Percentiles rank a stretch among this genome's conserved stretches.
Evolutionary conservation across 2,329 filamentous ascomycete species (phyloP).

Genomic region (Bipolaris bicolor): DNA sequence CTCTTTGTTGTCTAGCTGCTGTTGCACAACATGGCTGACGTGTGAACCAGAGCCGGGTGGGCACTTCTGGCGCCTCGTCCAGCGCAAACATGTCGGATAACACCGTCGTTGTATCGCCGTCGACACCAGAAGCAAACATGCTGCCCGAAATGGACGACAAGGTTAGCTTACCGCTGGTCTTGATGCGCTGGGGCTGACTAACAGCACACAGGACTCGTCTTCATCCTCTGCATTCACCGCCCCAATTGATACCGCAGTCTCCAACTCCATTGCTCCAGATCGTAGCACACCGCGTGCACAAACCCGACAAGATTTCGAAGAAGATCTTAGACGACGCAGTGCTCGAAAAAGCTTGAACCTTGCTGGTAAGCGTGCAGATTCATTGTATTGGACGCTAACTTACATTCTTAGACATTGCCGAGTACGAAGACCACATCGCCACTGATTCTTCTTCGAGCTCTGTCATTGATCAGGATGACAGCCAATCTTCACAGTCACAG

Average conservation of each 20-base stretch:
- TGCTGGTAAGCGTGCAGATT: slow-evolving; percentile 64
- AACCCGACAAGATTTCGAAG: slow-evolving; percentile 75
- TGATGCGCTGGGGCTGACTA: slow-evolving; percentile 16
- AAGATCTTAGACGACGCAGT: slow-evolving; percentile 58
- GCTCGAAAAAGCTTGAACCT: slow-evolving; percentile 73
- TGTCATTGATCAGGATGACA: slow-evolving; percentile 44
- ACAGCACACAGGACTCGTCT: slow-evolving; percentile 37
- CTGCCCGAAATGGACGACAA: slow-evolving; percentile 45
- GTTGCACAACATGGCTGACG: slow-evolving; percentile 43
- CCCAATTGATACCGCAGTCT: slow-evolving; percentile 76
- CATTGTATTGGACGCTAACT: slow-evolving; percentile 11
- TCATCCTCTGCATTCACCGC: slow-evolving; percentile 63
- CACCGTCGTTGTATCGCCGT: slow-evolving; percentile 47
- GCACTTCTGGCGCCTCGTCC: slow-evolving; percentile 38
- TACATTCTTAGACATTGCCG: slow-evolving; percentile 53
- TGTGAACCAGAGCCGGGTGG: slow-evolving; percentile 36
- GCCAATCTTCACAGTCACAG: slow-evolving; percentile 41
- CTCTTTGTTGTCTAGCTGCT: slow-evolving; percentile 19
- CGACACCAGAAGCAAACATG: slow-evolving; percentile 49
- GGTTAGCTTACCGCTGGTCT: slow-evolving; percentile 27
- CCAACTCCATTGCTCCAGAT: slow-evolving; percentile 52
- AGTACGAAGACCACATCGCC: slow-evolving; percentile 49
- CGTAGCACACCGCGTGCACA: slow-evolving; percentile 83
- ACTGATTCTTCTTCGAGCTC: slow-evolving; percentile 40
- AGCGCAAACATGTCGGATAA: slow-evolving; percentile 42